phyloP scores from a whole-genome alignment of 495 filamentous ascomycete genomes.

The Emericellopsis terricola region DNA sequence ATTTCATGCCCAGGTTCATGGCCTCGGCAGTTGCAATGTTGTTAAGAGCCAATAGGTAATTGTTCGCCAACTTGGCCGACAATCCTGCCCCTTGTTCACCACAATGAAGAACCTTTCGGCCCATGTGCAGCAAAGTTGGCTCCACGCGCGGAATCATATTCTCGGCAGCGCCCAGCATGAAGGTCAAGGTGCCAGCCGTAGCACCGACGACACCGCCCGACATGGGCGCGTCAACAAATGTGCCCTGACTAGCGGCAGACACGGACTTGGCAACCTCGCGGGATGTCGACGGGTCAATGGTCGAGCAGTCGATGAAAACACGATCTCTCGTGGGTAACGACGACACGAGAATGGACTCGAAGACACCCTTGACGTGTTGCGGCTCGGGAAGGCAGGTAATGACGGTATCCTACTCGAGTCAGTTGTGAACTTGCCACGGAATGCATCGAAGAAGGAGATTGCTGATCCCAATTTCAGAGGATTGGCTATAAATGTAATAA shows the following conservation, averaged over 20 bases:
- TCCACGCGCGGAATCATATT: constrained; percentile 39
- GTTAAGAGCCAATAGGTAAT: constrained; percentile 79
- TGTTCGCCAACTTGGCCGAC: constrained; percentile 79
- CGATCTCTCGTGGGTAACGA: constrained; percentile 28
- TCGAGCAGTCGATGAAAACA: constrained; percentile 68
- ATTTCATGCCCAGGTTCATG: constrained; percentile 76
- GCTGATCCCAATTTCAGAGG: constrained; percentile 42
- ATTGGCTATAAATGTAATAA: constrained; percentile 32
- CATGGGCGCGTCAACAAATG: constrained; percentile 68
- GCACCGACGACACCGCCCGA: constrained; percentile 79
- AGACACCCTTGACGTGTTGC: constrained; percentile 59
- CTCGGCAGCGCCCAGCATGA: constrained; percentile 66
- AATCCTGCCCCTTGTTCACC: constrained; percentile 67
- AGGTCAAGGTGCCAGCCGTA: constrained; percentile 53
- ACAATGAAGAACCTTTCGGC: constrained; percentile 62
- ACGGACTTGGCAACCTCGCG: constrained; percentile 45
- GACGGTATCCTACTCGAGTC: constrained; percentile 52
- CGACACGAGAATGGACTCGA: constrained; percentile 38
- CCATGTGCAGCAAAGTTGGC: constrained; percentile 57
- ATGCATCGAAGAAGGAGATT: too few species aligned
- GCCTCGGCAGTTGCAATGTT: constrained; percentile 88
- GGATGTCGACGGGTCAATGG: constrained; percentile 68
- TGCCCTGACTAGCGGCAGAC: constrained; percentile 28
- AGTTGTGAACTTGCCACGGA: too few species aligned
- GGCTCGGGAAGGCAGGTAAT: constrained; percentile 72